Evolutionary conservation across 108 stramenopile genomes (phyloP).

Genomic region (Aurantiochytrium sp.): DNA sequence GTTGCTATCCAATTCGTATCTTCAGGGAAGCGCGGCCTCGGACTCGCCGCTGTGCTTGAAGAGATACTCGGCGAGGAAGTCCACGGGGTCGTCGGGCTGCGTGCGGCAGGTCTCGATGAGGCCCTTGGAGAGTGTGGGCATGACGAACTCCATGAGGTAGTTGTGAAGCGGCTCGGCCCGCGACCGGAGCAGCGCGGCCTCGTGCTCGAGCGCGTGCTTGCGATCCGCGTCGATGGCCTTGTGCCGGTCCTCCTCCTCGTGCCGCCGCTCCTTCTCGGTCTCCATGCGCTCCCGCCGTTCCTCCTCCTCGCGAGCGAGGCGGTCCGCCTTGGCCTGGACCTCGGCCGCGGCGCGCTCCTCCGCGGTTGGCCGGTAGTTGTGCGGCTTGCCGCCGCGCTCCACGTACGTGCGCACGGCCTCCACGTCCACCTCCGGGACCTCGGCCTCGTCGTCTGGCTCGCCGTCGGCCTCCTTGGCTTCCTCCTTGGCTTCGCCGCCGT

Average conservation of each 20-base stretch:
- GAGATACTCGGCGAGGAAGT: slow-evolving; percentile 32
- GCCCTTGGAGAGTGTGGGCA: slow-evolving; percentile 25
- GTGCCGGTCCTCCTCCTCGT: neutral
- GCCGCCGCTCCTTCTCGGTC: neutral
- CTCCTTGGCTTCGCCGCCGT: no score
- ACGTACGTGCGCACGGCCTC: neutral
- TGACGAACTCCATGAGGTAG: neutral
- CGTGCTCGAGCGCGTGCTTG: neutral
- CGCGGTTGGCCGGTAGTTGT: neutral
- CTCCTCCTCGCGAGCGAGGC: neutral
- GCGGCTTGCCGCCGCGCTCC: neutral
- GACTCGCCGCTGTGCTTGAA: slow-evolving; percentile 10
- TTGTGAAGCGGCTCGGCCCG: neutral
- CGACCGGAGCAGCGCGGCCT: neutral
- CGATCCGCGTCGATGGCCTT: neutral
- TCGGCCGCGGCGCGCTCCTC: neutral
- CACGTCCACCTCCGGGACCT: neutral
- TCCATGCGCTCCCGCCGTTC: neutral
- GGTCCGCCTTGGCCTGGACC: neutral
- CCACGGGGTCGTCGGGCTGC: slow-evolving; percentile 28
- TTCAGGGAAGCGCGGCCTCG: neutral
- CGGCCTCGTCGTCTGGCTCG: neutral
- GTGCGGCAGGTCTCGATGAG: slow-evolving; percentile 1
- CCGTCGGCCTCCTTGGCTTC: neutral
- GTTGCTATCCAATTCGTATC: neutral